Evolutionary conservation across 164 flowering plant genomes (phyloP).

Genomic region (Platanus orientalis): DNA sequence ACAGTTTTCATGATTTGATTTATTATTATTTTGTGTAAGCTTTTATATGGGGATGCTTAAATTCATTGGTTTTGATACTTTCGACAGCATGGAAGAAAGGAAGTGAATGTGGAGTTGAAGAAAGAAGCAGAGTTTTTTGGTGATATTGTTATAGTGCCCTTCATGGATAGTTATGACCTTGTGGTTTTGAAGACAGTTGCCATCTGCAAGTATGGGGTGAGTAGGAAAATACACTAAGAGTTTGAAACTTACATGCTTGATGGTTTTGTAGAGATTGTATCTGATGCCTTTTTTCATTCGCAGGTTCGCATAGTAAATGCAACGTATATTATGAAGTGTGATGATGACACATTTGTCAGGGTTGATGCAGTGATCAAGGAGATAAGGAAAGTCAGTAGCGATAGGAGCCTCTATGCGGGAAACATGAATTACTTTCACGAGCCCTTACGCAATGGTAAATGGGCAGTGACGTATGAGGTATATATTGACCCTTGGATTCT

Average conservation of each 20-base stretch:
- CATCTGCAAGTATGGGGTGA: conserved; percentile 74
- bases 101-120: conserved; percentile 58
- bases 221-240: conserved; percentile 11
- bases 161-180: conserved; percentile 75
- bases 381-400: conserved; percentile 27
- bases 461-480: conserved; percentile 83
- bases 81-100: conserved; percentile 54
- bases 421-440: conserved; percentile 64
- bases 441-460: conserved; percentile 68
- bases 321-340: conserved; percentile 65
- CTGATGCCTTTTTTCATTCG: neutral
- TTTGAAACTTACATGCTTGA: neutral
- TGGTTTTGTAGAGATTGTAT: neutral
- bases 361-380: conserved; percentile 51
- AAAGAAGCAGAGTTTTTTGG: conserved; percentile 76
- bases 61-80: conserved; percentile 1
- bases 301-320: conserved; percentile 53
- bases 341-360: conserved; percentile 72
- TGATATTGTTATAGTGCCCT: conserved; percentile 69
- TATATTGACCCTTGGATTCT: conserved; percentile 2
- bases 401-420: conserved; percentile 49
- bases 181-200: conserved; percentile 73
- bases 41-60: neutral
- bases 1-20: neutral
- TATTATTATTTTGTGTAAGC: neutral